phyloP scores from a whole-genome alignment of 2,329 filamentous ascomycete genomes.

The Neofusicoccum cordaticola region DNA sequence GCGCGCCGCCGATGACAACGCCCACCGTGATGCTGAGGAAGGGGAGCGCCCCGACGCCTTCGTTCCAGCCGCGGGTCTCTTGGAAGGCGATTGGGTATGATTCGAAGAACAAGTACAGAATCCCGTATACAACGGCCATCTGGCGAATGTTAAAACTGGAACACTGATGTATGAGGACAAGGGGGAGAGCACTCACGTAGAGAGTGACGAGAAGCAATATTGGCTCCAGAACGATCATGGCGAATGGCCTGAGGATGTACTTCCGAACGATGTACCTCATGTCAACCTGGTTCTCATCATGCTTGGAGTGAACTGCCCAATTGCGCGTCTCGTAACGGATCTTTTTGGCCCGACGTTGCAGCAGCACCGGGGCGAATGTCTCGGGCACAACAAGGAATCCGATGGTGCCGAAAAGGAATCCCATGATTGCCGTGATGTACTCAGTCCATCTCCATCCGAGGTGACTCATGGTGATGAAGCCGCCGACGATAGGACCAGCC shows the following conservation, averaged over 20 bases:
- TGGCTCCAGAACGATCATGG: constrained; percentile 49
- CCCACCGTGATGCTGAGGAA: constrained; percentile 45
- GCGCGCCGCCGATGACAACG: constrained; percentile 30
- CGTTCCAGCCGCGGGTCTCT: constrained; percentile 40
- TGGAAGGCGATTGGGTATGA: constrained; percentile 49
- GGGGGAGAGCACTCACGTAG: constrained; percentile 23
- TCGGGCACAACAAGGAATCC: constrained; percentile 50
- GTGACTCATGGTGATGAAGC: constrained; percentile 48
- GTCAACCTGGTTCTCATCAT: constrained; percentile 43
- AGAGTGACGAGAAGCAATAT: constrained; percentile 49
- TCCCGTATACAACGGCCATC: constrained; percentile 38
- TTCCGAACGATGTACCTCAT: constrained; percentile 40
- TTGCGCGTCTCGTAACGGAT: constrained; percentile 50
- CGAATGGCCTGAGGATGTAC: constrained; percentile 45
- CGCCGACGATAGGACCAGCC: constrained; percentile 46
- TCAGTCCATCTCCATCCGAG: constrained; percentile 59
- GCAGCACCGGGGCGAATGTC: constrained; percentile 49
- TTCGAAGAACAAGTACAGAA: constrained; percentile 48
- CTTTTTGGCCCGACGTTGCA: constrained; percentile 47
- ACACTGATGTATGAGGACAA: background rate
- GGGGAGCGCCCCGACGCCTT: constrained; percentile 41
- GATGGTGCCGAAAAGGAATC: constrained; percentile 40
- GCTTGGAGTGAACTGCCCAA: constrained; percentile 45
- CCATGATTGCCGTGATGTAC: constrained; percentile 54
- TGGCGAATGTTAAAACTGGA: background rate